Evolutionary conservation across 495 filamentous ascomycete species (phyloP), one percentile per base, ranked within the genome.

Genomic region (Penicillium chermesinum): DNA sequence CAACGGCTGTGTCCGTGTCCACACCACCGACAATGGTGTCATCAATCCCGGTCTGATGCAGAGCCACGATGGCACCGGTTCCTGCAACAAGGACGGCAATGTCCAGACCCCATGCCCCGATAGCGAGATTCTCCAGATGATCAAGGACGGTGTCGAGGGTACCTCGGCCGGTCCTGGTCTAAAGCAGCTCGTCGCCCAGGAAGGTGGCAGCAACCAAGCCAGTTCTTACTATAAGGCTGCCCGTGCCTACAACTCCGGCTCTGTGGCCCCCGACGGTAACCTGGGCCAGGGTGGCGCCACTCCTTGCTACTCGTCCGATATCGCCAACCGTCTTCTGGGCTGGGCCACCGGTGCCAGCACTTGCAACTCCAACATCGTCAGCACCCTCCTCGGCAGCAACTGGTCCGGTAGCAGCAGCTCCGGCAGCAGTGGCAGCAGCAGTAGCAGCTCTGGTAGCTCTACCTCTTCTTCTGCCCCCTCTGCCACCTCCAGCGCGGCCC

Each of bases 21-120:
- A 63, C 1, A 73, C 74, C 14, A 75, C 74, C 37, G 59, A 67
- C 52, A 60, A 67, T 50, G 61, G 63, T 14, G 65, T 76, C 46
- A 39, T n/a, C 50, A 81, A 81, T 57, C 76, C 76, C 0, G 78
- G 78, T 37, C 61, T 81, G 5, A 79, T 81, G 77, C 78, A 81
- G 56, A 61, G 58, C 43, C 73, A 78, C 64, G 54, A 74, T 35
- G 78, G 78, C 38, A 45, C 47, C 1, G 71, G 57, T 2, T 67
- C 66, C 34, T 80, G 78, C 65, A 73, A 73, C 44, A 52, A 61
- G 3, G 59, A 61, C 33, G 64, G 45, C 52, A 46, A 2, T 4
- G 58, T 61, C 7, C 46, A 59, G 34, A 68, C 52, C 38, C 77
- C 79, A 5, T 81, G 79, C 62, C 71, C 76, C 0, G 14, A 49